Evolutionary conservation across 257 asterid genomes (phyloP), one percentile per base, ranked within the genome.

Genomic region (Scutellaria minor): DNA sequence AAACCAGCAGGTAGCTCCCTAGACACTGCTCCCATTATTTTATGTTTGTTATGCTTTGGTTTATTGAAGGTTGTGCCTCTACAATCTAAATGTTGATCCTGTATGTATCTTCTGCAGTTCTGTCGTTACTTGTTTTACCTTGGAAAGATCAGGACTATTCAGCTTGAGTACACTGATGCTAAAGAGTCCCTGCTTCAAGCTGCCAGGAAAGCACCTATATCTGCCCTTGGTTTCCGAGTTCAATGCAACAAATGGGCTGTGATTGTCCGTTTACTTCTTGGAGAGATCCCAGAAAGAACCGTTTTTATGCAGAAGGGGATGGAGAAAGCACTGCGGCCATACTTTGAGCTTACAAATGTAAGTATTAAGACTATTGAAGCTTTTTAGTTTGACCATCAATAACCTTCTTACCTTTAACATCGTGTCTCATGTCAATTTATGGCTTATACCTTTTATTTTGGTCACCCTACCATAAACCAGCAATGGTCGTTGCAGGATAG

Each of bases 261-360:
- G 44, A 83, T 90, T 20, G 96, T 88, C 37, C 89, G 90, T 65
- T 73, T 90, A 70, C 75, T 90, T 71, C 96, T 88, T 7, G 97
- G 97, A 48, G 97, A 90, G 85, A 90, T 90, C 71, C 97, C 96
- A n/a, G 91, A 90, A 78, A 85, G 96, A 79, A 88, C 90, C 55
- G 82, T 86, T 66, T 90, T 88, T 71, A 83, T 89, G 93, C 97
- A 90, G 85, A 88, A 85, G 76, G 90, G 90, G 61, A 88, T 88
- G 96, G 91, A 85, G 53, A 90, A 83, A 64, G 85, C 97, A 24
- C 79, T 90, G 73, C 79, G 93, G 77, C 96, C 97, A 48, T 90
- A 90, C 83, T 88, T 85, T 53, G 97, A 88, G 86, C 93, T 90
- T 57, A 88, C 97, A 46, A 86, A 88, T 74, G 97, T 90, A 81